These are phyloP conservation scores for Cordyceps cicadae DNA, from an alignment of 2,329 filamentous ascomycete genomes.

Conservation along the genomic window DNA sequence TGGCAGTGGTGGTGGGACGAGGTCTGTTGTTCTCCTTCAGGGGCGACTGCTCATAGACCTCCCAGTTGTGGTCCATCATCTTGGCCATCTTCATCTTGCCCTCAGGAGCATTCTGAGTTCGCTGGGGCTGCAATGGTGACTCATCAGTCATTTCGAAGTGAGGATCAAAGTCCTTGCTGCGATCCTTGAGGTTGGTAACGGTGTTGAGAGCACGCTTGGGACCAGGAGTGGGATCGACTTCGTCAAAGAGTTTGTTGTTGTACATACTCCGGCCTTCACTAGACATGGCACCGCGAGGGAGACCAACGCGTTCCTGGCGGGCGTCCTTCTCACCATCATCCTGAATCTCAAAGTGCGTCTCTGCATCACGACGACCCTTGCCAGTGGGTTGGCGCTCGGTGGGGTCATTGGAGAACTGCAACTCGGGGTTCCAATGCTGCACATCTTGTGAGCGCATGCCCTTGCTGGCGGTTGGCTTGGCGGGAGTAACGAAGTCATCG, in stretches of 20 bases:
- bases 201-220: slow-evolving; percentile 47
- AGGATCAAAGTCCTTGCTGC: slow-evolving; percentile 65
- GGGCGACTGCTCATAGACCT: slow-evolving; percentile 46
- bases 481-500: slow-evolving; percentile 76
- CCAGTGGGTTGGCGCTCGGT: slow-evolving; percentile 49
- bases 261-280: slow-evolving; percentile 66
- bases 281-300: slow-evolving; percentile 46
- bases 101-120: slow-evolving; percentile 40
- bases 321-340: slow-evolving; percentile 60
- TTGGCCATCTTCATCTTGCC: slow-evolving; percentile 62
- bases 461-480: slow-evolving; percentile 58
- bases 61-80: slow-evolving; percentile 62
- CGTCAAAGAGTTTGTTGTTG: slow-evolving; percentile 64
- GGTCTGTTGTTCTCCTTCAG: slow-evolving; percentile 46
- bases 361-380: slow-evolving; percentile 69
- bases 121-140: slow-evolving; percentile 41
- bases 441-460: slow-evolving; percentile 56
- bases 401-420: slow-evolving; percentile 42
- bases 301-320: slow-evolving; percentile 36
- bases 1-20: neutral
- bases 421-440: slow-evolving; percentile 72
- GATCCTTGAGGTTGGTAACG: slow-evolving; percentile 65
- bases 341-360: slow-evolving; percentile 74
- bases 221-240: slow-evolving; percentile 38
- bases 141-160: slow-evolving; percentile 72